These are phyloP conservation scores for Fusarium devonianum DNA, from an alignment of 2,329 filamentous ascomycete species.

Conservation along the genomic window DNA sequence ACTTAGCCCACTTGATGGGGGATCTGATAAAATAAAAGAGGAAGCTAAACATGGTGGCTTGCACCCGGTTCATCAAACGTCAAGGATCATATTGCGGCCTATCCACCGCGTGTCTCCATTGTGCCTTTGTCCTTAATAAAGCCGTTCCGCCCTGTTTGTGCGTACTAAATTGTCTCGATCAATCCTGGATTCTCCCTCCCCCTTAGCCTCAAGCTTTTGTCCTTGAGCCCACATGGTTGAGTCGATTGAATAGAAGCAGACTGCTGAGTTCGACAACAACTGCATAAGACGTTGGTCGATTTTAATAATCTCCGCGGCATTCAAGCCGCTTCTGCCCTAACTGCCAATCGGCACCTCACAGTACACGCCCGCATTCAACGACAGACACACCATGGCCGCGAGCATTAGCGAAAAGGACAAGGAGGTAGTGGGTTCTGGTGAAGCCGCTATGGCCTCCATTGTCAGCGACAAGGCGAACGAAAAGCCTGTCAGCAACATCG, in stretches of 20 bases:
- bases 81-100: constrained; percentile 30
- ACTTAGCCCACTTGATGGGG: constrained; percentile 17
- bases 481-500: constrained; percentile 6
- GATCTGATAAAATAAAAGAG: constrained; percentile 29
- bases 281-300: too few relatives aligned
- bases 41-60: constrained; percentile 21
- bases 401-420: background rate
- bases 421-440: background rate
- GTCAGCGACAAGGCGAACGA: constrained; percentile 28
- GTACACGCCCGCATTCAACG: background rate
- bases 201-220: too few relatives aligned
- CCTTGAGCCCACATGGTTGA: too few relatives aligned
- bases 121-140: constrained; percentile 23
- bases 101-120: background rate
- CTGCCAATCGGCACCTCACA: background rate
- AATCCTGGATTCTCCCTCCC: background rate
- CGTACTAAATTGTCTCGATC: background rate
- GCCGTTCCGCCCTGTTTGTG: constrained; percentile 6
- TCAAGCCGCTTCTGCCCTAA: background rate
- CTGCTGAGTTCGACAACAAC: constrained; percentile 4
- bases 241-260: too few relatives aligned
- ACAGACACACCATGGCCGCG: background rate
- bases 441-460: constrained; percentile 20
- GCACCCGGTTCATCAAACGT: constrained; percentile 9
- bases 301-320: background rate